phyloP scores from a whole-genome alignment of 2,329 filamentous ascomycete species.

The Sporothrix mexicana region DNA sequence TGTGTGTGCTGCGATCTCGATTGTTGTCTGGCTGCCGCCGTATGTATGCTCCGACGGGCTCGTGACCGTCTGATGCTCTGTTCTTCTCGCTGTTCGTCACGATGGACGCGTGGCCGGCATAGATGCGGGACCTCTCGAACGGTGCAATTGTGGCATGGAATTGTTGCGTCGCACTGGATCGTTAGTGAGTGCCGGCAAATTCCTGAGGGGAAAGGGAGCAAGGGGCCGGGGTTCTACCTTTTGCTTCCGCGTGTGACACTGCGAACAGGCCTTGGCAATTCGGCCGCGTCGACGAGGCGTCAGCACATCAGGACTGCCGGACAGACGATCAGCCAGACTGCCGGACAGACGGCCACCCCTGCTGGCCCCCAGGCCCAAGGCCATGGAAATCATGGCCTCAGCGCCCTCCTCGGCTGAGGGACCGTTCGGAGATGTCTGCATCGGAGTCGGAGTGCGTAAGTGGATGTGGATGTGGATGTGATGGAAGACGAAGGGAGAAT shows the following conservation, averaged over 20 bases:
- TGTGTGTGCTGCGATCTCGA: neutral
- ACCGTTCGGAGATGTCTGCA: slow-evolving; percentile 24
- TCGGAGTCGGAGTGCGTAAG: neutral
- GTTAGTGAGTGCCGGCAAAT: too few species aligned
- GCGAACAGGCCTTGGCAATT: slow-evolving; percentile 23
- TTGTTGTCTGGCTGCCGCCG: neutral
- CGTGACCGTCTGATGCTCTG: neutral
- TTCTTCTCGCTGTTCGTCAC: slow-evolving; percentile 9
- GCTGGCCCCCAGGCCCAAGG: too few species aligned
- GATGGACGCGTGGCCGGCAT: neutral
- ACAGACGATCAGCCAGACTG: neutral
- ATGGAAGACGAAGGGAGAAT: neutral
- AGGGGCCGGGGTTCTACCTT: too few species aligned
- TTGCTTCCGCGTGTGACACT: slow-evolving; percentile 24
- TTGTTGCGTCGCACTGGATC: slow-evolving; percentile 17
- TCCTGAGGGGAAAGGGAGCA: too few species aligned
- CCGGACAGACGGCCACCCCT: too few species aligned
- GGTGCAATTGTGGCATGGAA: slow-evolving; percentile 17
- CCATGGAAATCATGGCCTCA: slow-evolving; percentile 17
- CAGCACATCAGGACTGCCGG: neutral
- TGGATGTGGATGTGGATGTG: neutral
- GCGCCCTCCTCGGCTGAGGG: slow-evolving; percentile 12
- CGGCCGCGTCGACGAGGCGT: slow-evolving; percentile 24
- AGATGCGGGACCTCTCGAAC: slow-evolving; percentile 8
- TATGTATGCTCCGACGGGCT: neutral